Base-by-base conservation (phyloP, 129 eudicot genomes). In the Tanacetum coccineum region DNA sequence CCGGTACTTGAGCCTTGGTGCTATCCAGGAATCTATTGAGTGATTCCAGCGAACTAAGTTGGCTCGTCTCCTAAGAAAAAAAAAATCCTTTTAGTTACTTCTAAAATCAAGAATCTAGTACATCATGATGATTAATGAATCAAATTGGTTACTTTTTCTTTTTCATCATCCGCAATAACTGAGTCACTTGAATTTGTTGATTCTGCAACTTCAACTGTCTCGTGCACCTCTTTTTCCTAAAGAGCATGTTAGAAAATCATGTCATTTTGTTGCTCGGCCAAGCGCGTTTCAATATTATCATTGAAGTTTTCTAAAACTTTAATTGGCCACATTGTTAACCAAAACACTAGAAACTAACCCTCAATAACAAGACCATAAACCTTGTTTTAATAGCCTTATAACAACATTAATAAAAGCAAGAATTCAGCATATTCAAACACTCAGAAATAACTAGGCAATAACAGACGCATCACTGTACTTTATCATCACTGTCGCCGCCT, bases 11-110 rank as follows among this genome's bases (percentile, higher is more conserved):
- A 47, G 63, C 80, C 61, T 67, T 77, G 36, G 51, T 62, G 53
- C 70, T 51, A 19, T 77, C 81, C 54, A 66, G 78, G 57, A 79
- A 22, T 49, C 77, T 75, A 75, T 82, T 79, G 65, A 81, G 88
- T 75, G 68, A 51, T 60, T 74, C 82, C 59, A 70, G 11, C 45
- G 72, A 86, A 59, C 61, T 69, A 17, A 64, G 76, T 54, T 82
- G 75, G 67, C 80, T 79, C 68, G 80, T 79, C 56, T 77, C 87
- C 97, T 87, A 76, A 49, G 57, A 87, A 68, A 54, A 54, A 67
- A 75, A 47, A 4, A 57, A n/a, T n/a, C 49, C 32, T 14, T 20
- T 55, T 19, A 19, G 52, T 62, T n/a, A 40, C 64, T 68, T 62
- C 14, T 17, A 64, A 2, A 60, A 61, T 44, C 50, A 68, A 52